Conservation (phyloP, 169 alveolate genomes). For the Perkinsus olseni region DNA sequence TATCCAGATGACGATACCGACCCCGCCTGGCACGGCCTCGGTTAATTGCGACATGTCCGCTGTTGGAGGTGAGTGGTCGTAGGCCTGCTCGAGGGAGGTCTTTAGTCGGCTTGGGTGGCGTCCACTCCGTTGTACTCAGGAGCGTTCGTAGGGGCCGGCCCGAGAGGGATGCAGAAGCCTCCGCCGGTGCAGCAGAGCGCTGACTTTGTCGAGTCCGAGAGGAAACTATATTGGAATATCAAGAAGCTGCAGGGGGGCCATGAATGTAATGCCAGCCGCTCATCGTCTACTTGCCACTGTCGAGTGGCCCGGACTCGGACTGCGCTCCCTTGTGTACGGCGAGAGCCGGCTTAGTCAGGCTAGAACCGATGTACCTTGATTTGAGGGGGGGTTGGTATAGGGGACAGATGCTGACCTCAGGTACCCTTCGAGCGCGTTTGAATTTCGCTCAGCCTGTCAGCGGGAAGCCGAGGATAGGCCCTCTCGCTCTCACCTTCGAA, state of each 20-base stretch:
- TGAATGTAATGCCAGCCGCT: constrained; percentile 24
- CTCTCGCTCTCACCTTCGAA: constrained; percentile 79
- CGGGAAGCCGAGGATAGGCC: constrained; percentile 76
- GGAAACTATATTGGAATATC: constrained; percentile 75
- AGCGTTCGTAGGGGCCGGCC: neutral
- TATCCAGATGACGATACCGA: constrained; percentile 56
- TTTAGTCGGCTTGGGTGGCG: no score
- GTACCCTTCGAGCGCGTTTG: constrained; percentile 41
- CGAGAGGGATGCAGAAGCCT: constrained; percentile 5
- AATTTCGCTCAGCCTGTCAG: constrained; percentile 15
- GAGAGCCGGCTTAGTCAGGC: no score
- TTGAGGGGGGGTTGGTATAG: no score
- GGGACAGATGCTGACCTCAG: no score
- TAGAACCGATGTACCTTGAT: no score
- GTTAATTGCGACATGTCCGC: constrained; percentile 44
- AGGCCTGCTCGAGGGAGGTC: neutral
- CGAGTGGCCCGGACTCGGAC: no score
- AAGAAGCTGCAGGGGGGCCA: constrained; percentile 74
- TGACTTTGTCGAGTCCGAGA: constrained; percentile 41
- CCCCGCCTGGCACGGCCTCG: constrained; percentile 61
- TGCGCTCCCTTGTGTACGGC: no score
- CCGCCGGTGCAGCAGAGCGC: constrained; percentile 38
- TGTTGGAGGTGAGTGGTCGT: neutral
- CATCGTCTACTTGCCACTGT: no score
- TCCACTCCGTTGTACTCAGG: neutral